Conservation (phyloP, 1,139 yeast genomes). For the Zhuliangozyma parablackwelliae region DNA sequence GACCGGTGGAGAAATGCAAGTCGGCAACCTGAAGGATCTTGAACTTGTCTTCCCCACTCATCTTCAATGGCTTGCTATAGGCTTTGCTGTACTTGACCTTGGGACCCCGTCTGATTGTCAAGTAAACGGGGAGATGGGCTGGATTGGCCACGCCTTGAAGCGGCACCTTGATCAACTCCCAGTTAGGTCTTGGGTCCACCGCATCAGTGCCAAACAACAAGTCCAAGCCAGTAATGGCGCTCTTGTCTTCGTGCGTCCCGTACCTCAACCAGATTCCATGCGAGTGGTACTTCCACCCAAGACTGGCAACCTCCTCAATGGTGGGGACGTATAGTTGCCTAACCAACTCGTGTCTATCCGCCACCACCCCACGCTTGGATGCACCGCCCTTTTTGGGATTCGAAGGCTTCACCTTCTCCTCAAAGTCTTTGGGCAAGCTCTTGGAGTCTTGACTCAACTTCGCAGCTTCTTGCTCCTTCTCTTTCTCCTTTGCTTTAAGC, state of each 20-base stretch:
- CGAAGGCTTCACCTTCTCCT: conserved; percentile 1
- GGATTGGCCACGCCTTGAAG: conserved; percentile 19
- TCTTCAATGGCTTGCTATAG: conserved; percentile 19
- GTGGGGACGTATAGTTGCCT: conserved; percentile 27
- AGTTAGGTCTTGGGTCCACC: conserved; percentile 70
- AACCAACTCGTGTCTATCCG: conserved; percentile 20
- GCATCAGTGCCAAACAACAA: conserved; percentile 70
- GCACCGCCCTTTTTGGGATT: conserved; percentile 4
- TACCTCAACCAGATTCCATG: conserved; percentile 33
- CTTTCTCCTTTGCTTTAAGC: conserved; percentile 3
- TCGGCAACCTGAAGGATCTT: conserved; percentile 86
- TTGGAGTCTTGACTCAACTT: neutral
- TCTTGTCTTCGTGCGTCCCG: conserved; percentile 32
- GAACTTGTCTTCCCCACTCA: conserved; percentile 44
- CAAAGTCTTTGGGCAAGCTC: conserved; percentile 2
- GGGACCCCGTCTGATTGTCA: conserved; percentile 27
- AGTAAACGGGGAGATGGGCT: conserved; percentile 18
- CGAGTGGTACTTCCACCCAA: conserved; percentile 34
- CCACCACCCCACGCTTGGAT: conserved; percentile 13
- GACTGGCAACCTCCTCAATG: conserved; percentile 20
- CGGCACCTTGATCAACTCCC: conserved; percentile 45
- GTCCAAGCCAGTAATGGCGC: conserved; percentile 46
- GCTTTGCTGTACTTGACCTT: conserved; percentile 19
- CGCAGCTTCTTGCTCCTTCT: conserved; percentile 2
- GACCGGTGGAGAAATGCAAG: conserved; percentile 75